Percentiles rank a stretch among this genome's conserved stretches.
Evolutionary conservation across 2,329 filamentous ascomycete species (phyloP).

Genomic region (Bipolaris zeicola): DNA sequence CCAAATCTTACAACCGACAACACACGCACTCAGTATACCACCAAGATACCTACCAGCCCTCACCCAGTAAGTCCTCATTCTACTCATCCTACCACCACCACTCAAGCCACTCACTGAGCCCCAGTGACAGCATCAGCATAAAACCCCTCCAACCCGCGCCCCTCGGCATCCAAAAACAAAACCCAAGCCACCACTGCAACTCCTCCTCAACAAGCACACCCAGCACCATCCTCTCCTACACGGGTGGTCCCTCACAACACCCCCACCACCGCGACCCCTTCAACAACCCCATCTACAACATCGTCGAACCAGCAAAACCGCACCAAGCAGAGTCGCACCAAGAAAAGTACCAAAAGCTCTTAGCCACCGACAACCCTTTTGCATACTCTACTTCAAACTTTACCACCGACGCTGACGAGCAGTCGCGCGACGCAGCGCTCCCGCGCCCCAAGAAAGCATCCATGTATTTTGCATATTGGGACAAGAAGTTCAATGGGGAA

Average conservation of each 20-base stretch:
- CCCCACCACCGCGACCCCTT: slow-evolving; percentile 7
- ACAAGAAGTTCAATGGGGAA: background rate
- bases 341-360: slow-evolving; percentile 9
- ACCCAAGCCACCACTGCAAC: background rate
- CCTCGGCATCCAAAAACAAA: background rate
- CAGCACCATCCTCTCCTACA: slow-evolving; percentile 8
- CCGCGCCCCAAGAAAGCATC: slow-evolving; percentile 11
- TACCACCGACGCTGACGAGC: background rate
- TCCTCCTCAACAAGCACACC: background rate
- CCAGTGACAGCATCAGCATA: slow-evolving; percentile 4
- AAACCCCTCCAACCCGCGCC: background rate
- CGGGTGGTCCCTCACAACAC: slow-evolving; percentile 3
- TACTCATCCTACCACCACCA: background rate
- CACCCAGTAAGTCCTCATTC: background rate
- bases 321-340: background rate
- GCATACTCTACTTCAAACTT: too few species aligned
- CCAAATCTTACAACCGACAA: background rate
- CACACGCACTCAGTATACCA: slow-evolving; percentile 2
- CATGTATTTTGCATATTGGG: slow-evolving; percentile 16
- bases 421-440: background rate
- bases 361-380: background rate
- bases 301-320: background rate
- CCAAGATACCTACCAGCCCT: background rate
- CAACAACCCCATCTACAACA: slow-evolving; percentile 11
- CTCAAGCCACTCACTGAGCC: background rate